Conservation (phyloP, 1,284 basidiomycete species). For the Boletus semigastroideus region DNA sequence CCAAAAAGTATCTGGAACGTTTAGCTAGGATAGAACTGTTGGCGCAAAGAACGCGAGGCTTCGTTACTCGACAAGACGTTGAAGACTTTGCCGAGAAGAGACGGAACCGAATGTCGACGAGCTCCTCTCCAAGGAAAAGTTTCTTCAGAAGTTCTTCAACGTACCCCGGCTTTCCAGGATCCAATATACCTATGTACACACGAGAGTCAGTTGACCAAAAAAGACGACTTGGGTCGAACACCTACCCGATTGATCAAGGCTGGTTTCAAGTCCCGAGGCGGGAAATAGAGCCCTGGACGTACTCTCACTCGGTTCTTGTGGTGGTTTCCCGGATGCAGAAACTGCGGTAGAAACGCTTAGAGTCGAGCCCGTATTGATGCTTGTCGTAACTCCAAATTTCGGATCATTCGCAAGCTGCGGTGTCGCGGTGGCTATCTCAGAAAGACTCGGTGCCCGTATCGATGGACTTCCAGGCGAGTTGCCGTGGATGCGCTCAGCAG, state of each 20-base stretch:
- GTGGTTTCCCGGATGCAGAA: too few relatives aligned
- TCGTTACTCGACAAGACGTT: slow-evolving; percentile 1
- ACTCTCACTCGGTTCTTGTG: too few relatives aligned
- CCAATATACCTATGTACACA: too few relatives aligned
- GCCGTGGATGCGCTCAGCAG: slow-evolving; percentile 32
- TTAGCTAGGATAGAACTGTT: slow-evolving; percentile 24
- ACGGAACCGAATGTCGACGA: slow-evolving; percentile 28
- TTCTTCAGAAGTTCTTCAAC: slow-evolving; percentile 23
- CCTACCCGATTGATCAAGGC: too few relatives aligned
- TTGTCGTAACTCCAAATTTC: slow-evolving; percentile 21
- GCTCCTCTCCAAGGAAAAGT: slow-evolving; percentile 25
- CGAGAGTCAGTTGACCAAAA: too few relatives aligned
- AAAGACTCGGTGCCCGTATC: slow-evolving; percentile 34
- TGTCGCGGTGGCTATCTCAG: slow-evolving; percentile 40
- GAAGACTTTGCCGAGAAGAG: slow-evolving; percentile 22
- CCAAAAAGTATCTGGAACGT: slow-evolving; percentile 24
- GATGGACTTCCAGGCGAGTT: slow-evolving; percentile 27
- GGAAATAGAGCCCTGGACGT: too few relatives aligned
- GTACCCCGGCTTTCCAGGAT: too few relatives aligned
- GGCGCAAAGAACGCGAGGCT: slow-evolving; percentile 21
- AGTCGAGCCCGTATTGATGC: too few relatives aligned
- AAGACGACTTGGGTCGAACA: too few relatives aligned
- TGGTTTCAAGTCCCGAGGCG: too few relatives aligned
- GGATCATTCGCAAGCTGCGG: slow-evolving; percentile 36
- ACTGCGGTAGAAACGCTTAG: too few relatives aligned